Percentiles rank a stretch among this genome's conserved stretches.
phyloP scores from a whole-genome alignment of 2,329 filamentous ascomycete genomes.

The Fusarium falciforme region DNA sequence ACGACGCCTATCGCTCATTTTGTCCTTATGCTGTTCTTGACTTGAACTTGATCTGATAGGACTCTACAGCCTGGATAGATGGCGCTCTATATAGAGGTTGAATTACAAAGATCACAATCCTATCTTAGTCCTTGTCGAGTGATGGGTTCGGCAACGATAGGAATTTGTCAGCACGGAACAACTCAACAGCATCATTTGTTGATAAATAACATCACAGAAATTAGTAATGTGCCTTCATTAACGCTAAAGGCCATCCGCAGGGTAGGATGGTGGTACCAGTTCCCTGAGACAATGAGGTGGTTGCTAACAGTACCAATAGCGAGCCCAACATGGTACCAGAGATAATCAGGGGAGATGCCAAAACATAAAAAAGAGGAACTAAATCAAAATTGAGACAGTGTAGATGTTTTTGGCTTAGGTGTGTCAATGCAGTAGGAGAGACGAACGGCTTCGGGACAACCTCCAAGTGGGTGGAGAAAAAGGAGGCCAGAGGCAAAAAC shows the following conservation, averaged over 20 bases:
- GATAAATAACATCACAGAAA: not conserved
- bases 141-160: not conserved
- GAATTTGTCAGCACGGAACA: not conserved
- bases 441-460: too few relatives aligned
- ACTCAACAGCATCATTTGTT: not conserved
- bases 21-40: not conserved
- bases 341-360: too few relatives aligned
- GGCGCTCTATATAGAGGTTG: not conserved
- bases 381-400: too few relatives aligned
- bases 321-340: too few relatives aligned
- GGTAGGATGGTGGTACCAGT: not conserved
- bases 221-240: not conserved
- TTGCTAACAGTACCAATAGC: not conserved
- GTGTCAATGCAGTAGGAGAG: too few relatives aligned
- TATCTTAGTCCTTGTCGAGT: not conserved
- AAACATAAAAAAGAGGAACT: too few relatives aligned
- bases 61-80: not conserved
- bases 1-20: conserved; percentile 10
- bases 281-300: not conserved
- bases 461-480: too few relatives aligned
- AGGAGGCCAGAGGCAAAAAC: too few relatives aligned
- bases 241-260: not conserved
- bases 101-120: not conserved
- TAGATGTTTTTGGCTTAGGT: too few relatives aligned
- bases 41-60: not conserved